These are phyloP conservation scores for Tolypocladium ovalisporum DNA, from an alignment of 2,329 filamentous ascomycete genomes.

Conservation along the genomic window DNA sequence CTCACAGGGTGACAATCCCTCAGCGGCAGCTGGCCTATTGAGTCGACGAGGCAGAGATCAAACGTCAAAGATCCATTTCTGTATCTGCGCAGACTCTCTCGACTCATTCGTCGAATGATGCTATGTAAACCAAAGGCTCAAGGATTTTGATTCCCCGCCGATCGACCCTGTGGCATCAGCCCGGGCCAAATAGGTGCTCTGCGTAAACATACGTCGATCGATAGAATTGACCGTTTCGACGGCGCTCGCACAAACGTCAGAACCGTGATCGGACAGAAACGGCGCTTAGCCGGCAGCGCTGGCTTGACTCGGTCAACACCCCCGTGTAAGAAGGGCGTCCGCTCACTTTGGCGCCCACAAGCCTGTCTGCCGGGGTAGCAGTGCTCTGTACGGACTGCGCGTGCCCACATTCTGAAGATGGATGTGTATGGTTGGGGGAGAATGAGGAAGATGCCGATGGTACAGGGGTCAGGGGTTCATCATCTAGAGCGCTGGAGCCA, in stretches of 20 bases:
- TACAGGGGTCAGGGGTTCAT: background rate
- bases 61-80: background rate
- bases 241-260: background rate
- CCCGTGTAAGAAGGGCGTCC: background rate
- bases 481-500: background rate
- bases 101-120: background rate
- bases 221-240: background rate
- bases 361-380: background rate
- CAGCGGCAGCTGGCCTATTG: background rate
- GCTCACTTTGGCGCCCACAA: background rate
- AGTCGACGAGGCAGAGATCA: background rate
- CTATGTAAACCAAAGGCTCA: background rate
- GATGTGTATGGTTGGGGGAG: background rate
- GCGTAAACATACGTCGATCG: background rate
- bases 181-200: background rate
- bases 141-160: background rate
- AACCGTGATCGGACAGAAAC: background rate
- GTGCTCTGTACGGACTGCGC: background rate
- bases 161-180: background rate
- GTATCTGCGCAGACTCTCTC: background rate
- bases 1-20: background rate
- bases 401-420: background rate
- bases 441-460: background rate
- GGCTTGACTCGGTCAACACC: background rate
- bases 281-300: background rate